Evolutionary conservation across 208 protist genomes (phyloP).

Genomic region (Trypanosoma grayi): DNA sequence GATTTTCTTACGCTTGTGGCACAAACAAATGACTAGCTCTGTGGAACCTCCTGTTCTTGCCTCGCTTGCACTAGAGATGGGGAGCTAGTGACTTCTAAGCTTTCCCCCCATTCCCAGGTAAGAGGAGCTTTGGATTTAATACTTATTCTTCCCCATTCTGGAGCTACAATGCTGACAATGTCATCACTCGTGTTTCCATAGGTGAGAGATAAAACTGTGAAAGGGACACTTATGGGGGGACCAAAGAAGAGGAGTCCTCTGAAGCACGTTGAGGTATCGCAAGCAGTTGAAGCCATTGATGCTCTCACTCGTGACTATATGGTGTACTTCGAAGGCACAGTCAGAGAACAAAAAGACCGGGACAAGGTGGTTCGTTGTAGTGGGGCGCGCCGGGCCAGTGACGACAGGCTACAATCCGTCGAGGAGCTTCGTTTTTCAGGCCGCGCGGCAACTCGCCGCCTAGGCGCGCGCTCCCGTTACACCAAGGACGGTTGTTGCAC

Average conservation of each 20-base stretch:
- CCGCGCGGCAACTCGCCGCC: conserved; percentile 2
- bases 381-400: neutral
- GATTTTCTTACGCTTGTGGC: too few relatives aligned
- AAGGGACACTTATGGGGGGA: neutral
- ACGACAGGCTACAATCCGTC: conserved; percentile 2
- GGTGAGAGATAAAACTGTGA: too few relatives aligned
- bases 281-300: conserved; percentile 2
- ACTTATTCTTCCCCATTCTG: too few relatives aligned
- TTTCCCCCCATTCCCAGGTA: too few relatives aligned
- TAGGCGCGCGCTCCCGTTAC: neutral
- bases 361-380: neutral
- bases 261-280: neutral
- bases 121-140: too few relatives aligned
- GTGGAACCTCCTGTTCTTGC: too few relatives aligned
- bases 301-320: conserved; percentile 7
- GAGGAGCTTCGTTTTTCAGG: conserved; percentile 8
- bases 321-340: neutral
- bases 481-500: neutral
- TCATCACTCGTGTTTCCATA: too few relatives aligned
- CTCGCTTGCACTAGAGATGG: too few relatives aligned
- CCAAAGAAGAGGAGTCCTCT: neutral
- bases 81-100: too few relatives aligned
- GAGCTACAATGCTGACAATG: too few relatives aligned
- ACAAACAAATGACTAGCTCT: too few relatives aligned
- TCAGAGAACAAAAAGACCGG: neutral